These are phyloP conservation scores for Eleusine coracana DNA, from an alignment of 176 grass and related monocot genomes.

Conservation along the genomic window DNA sequence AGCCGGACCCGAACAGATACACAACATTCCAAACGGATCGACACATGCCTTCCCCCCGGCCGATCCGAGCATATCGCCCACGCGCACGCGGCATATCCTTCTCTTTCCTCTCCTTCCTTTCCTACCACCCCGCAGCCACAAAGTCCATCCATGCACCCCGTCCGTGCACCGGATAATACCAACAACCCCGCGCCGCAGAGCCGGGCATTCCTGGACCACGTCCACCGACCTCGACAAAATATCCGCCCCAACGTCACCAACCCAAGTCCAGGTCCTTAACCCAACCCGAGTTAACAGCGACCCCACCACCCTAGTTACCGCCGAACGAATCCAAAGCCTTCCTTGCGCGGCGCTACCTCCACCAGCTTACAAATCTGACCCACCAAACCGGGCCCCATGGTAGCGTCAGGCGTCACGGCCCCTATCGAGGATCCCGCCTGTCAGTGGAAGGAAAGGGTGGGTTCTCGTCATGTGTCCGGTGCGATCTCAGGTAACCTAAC, in stretches of 20 bases:
- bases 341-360: background rate
- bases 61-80: conserved; percentile 38
- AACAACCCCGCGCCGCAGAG: background rate
- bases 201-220: background rate
- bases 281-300: background rate
- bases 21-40: background rate
- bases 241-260: background rate
- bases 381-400: background rate
- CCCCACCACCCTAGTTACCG: background rate
- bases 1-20: background rate
- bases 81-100: conserved; percentile 34
- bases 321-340: background rate
- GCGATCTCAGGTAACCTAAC: background rate
- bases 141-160: background rate
- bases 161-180: background rate
- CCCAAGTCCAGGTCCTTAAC: conserved; percentile 18
- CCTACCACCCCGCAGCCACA: background rate
- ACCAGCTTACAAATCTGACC: rapidly evolving
- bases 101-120: background rate
- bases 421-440: background rate
- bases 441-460: background rate
- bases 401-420: background rate
- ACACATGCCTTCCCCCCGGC: background rate
- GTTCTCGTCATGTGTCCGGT: background rate
- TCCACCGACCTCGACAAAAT: background rate